Conservation (phyloP, 2,329 filamentous ascomycete species). For the Tolypocladium cylindrosporum region DNA sequence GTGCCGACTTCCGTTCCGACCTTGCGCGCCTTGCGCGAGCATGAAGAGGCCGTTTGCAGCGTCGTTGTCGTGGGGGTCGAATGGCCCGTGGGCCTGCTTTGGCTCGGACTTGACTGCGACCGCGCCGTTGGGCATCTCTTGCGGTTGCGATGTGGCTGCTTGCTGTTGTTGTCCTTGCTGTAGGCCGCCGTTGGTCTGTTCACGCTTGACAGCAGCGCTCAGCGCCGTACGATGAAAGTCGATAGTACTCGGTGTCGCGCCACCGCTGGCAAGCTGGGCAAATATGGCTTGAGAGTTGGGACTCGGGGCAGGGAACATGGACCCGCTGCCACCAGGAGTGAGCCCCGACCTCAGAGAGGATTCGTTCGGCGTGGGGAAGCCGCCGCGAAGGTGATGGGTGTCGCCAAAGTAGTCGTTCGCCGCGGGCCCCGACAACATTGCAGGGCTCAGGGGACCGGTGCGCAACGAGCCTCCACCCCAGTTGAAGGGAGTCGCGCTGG, state of each 20-base stretch:
- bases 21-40: constrained; percentile 67
- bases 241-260: constrained; percentile 78
- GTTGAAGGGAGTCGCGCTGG: constrained; percentile 62
- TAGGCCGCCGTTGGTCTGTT: constrained; percentile 29
- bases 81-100: constrained; percentile 52
- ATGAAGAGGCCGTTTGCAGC: constrained; percentile 91
- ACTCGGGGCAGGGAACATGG: constrained; percentile 91
- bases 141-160: constrained; percentile 41
- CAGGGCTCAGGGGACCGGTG: constrained; percentile 88
- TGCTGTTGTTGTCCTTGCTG: constrained; percentile 21
- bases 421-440: constrained; percentile 80
- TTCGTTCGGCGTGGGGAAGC: constrained; percentile 93
- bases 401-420: constrained; percentile 82
- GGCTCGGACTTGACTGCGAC: constrained; percentile 34
- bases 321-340: constrained; percentile 88
- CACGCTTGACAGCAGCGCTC: constrained; percentile 59
- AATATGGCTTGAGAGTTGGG: constrained; percentile 79
- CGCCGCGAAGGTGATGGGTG: constrained; percentile 64
- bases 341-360: constrained; percentile 84
- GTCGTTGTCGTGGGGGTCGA: constrained; percentile 86
- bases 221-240: constrained; percentile 94
- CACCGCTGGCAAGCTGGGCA: constrained; percentile 67
- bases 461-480: constrained; percentile 80
- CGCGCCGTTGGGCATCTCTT: constrained; percentile 35
- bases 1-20: constrained; percentile 47